Percentiles rank a stretch among this genome's conserved stretches.
Conservation (phyloP, 1,139 yeast species). For the Arxiozyma bovina region DNA sequence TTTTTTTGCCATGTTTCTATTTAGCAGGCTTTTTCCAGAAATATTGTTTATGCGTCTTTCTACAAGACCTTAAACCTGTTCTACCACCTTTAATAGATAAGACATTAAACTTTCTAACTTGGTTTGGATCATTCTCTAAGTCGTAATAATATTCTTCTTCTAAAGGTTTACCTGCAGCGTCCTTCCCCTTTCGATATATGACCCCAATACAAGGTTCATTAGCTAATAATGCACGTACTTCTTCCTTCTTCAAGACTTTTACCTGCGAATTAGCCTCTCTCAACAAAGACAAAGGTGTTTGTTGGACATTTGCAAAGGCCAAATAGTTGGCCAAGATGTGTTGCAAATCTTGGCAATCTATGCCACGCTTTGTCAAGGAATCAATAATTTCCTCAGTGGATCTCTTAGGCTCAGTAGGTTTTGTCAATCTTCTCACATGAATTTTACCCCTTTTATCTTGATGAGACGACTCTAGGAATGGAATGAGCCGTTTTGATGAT, state of each 20-base stretch:
- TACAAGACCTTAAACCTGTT: slow-evolving; percentile 73
- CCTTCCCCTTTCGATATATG: slow-evolving; percentile 80
- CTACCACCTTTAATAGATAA: slow-evolving; percentile 72
- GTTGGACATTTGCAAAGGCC: slow-evolving; percentile 81
- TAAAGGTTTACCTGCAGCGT: slow-evolving; percentile 93
- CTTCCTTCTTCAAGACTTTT: slow-evolving; percentile 38
- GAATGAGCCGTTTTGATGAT: not conserved
- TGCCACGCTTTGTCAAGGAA: slow-evolving; percentile 3
- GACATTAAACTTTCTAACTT: slow-evolving; percentile 59
- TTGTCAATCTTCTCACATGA: not conserved
- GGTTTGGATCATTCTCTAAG: slow-evolving; percentile 70
- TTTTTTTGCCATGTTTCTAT: not conserved
- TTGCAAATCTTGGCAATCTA: slow-evolving; percentile 37
- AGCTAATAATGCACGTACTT: slow-evolving; percentile 38
- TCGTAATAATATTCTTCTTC: slow-evolving; percentile 91
- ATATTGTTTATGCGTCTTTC: slow-evolving; percentile 89
- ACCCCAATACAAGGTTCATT: slow-evolving; percentile 57
- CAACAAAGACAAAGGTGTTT: slow-evolving; percentile 71
- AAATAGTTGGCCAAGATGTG: slow-evolving; percentile 71
- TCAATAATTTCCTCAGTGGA: slow-evolving; percentile 6
- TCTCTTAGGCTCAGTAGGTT: not conserved
- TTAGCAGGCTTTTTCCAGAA: slow-evolving; percentile 68
- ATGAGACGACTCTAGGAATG: not conserved
- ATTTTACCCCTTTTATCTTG: not conserved
- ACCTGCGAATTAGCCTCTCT: slow-evolving; percentile 49